Evolutionary conservation across 1,284 basidiomycete species (phyloP).

Genomic region (Ceratobasidium sp.): DNA sequence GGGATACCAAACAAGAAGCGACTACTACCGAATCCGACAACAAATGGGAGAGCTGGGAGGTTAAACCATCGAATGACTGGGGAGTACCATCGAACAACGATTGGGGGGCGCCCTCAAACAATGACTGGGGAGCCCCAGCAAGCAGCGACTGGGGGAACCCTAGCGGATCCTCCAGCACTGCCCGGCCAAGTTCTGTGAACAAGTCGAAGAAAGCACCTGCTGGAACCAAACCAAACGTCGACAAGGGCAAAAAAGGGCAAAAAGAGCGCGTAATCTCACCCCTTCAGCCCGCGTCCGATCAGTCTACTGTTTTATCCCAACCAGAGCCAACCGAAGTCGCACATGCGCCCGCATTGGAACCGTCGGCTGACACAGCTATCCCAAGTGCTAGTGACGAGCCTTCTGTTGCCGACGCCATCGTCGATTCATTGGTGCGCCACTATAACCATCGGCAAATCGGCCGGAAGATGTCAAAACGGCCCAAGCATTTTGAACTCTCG

Average conservation of each 20-base stretch:
- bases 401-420: not conserved
- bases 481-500: too few species aligned
- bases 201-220: not conserved
- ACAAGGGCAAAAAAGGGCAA: not conserved
- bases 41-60: slow-evolving; percentile 4
- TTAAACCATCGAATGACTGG: slow-evolving; percentile 14
- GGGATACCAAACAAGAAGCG: not conserved
- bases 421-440: slow-evolving; percentile 2
- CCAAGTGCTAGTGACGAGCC: not conserved
- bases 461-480: too few species aligned
- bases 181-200: not conserved
- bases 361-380: not conserved
- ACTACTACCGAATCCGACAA: not conserved
- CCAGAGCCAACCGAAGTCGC: not conserved
- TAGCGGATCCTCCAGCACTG: not conserved
- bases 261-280: not conserved
- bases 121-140: not conserved
- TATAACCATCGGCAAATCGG: too few species aligned
- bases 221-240: not conserved
- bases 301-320: not conserved
- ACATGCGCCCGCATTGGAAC: not conserved
- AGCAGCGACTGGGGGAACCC: not conserved
- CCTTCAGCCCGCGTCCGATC: not conserved
- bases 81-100: not conserved
- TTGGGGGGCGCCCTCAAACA: slow-evolving; percentile 6